Evolutionary conservation across 1,139 yeast genomes (phyloP), one percentile per base, ranked within the genome.

Genomic region (Yamadazyma taylorii): DNA sequence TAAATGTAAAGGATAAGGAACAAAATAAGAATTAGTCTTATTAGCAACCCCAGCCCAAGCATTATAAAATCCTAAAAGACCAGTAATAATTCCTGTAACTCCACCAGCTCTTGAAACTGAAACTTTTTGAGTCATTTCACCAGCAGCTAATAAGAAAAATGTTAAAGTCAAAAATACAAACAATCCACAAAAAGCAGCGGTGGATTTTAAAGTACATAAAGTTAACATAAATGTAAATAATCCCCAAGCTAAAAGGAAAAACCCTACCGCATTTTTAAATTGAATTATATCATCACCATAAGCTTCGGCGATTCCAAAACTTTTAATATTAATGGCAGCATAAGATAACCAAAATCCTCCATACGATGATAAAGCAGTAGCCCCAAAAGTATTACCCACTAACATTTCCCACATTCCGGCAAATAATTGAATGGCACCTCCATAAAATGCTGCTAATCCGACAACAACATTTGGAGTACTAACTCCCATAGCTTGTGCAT

Each of bases 241-340:
- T 5, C 63, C 64, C 79, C 79, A 74, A 0, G 72, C 71, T 16
- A 71, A 37, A 26, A 72, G 53, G 55, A 57, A 71, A 31, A 73
- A 56, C 2, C 75, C 77, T 27, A 68, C 38, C 4, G 77, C 78
- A 46, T 62, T 57, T 12, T 32, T 45, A 9, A 62, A 48, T 46
- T 58, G 59, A 7, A 44, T 54, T 5, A 50, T 59, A 35, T 69
- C 67, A 6, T 60, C 68, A 17, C 65, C 75, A 49, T 76, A 81
- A 2, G 89, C 81, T 1, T 66, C 66, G 14, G 61, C 66, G 38
- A 89, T 82, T 24, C 90, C 89, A 52, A 61, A 61, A 29, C 53
- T 42, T 15, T 51, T 48, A 26, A 69, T 43, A 32, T 53, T 47
- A 36, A 70, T 61, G 8, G 73, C 67, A 11, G 69, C 68, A 39